Conservation (phyloP, 2,329 filamentous ascomycete species). For the Metarhizium robertsii region DNA sequence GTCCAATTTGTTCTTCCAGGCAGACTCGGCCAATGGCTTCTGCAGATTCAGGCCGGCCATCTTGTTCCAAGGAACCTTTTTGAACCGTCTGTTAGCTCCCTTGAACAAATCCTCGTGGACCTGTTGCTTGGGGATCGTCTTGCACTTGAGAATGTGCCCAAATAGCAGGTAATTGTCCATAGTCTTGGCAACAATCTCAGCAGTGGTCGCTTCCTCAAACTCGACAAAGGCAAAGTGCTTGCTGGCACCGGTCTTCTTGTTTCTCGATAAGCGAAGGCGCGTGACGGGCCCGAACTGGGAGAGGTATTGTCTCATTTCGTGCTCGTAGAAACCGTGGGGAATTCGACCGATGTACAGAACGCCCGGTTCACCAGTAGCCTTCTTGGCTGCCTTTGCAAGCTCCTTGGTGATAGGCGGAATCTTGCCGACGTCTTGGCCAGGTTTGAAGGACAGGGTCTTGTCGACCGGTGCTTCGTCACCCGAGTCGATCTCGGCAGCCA, state of each 20-base stretch:
- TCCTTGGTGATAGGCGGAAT: conserved; percentile 39
- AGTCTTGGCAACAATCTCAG: conserved; percentile 83
- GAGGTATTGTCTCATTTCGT: conserved; percentile 90
- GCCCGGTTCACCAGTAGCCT: conserved; percentile 50
- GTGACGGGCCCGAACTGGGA: conserved; percentile 81
- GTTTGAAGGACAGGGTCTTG: conserved; percentile 28
- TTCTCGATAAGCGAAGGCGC: conserved; percentile 74
- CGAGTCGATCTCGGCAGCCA: conserved; percentile 35
- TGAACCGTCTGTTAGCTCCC: conserved; percentile 83
- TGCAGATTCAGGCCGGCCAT: conserved; percentile 70
- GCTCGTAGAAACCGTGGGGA: conserved; percentile 91
- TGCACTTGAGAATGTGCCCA: conserved; percentile 86
- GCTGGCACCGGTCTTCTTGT: conserved; percentile 80
- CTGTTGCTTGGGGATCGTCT: conserved; percentile 64
- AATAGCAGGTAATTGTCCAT: conserved; percentile 98
- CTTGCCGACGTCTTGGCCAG: conserved; percentile 42
- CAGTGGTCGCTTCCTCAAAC: conserved; percentile 68
- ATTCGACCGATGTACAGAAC: conserved; percentile 87
- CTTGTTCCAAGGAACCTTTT: conserved; percentile 78
- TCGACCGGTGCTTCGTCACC: conserved; percentile 32
- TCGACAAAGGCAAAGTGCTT: conserved; percentile 96
- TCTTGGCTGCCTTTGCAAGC: conserved; percentile 32
- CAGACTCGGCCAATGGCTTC: conserved; percentile 60
- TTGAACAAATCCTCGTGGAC: conserved; percentile 79
- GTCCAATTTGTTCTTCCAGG: conserved; percentile 69